A percentile compares a stretch with the other conserved stretches of the same genome.
Conservation (phyloP, 768 basidiomycete genomes). For the Naganishia friedmannii region DNA sequence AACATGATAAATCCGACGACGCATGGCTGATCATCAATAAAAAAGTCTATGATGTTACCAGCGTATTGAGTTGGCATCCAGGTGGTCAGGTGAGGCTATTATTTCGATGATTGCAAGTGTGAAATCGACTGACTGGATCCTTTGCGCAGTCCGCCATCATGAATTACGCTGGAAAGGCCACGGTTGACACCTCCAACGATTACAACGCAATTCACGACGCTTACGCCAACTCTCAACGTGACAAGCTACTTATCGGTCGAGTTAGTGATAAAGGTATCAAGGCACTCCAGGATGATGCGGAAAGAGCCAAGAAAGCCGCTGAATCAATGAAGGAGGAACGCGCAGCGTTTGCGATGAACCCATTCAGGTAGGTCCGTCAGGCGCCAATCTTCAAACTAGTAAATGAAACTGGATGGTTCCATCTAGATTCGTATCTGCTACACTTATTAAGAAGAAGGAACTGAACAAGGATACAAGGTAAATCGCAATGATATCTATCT, state of each 20-base stretch:
- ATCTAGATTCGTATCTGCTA: conserved; percentile 19
- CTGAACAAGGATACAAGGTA: conserved; percentile 32
- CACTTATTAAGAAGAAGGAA: conserved; percentile 28
- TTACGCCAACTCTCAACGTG: conserved; percentile 29
- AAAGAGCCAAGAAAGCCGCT: conserved; percentile 20
- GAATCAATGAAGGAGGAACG: conserved; percentile 25
- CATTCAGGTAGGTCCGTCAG: conserved; percentile 15
- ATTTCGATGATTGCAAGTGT: neutral
- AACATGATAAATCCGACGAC: conserved; percentile 28
- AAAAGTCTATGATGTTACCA: conserved; percentile 31
- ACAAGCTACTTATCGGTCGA: conserved; percentile 29
- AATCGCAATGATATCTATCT: neutral
- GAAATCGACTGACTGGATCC: neutral
- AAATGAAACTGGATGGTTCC: neutral
- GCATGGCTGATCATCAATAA: conserved; percentile 31
- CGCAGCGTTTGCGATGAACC: conserved; percentile 19
- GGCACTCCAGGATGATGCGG: conserved; percentile 26
- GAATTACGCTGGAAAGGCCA: conserved; percentile 30
- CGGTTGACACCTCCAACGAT: conserved; percentile 25
- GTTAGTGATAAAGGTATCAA: conserved; percentile 29
- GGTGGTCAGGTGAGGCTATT: conserved; percentile 13
- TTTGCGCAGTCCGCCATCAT: conserved; percentile 25
- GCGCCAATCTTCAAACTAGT: neutral
- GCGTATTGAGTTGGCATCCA: conserved; percentile 26
- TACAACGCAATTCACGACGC: conserved; percentile 30